phyloP scores from a whole-genome alignment of 176 grass and related monocot genomes.

The Avena atlantica region DNA sequence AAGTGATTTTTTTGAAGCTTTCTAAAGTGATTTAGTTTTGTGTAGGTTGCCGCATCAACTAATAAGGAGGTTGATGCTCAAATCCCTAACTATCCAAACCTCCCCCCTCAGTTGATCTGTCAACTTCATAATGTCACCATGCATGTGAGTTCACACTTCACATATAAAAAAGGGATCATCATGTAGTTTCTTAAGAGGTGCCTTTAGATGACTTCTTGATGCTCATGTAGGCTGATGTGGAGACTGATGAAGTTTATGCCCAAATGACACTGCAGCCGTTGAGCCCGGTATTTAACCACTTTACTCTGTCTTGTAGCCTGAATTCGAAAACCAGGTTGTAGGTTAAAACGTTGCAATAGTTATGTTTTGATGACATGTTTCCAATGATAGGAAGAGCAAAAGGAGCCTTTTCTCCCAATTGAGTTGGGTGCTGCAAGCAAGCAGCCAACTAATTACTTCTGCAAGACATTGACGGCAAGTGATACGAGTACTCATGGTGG shows the following conservation, averaged over 20 bases:
- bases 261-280: constrained; percentile 96
- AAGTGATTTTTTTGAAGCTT: background rate
- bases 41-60: constrained; percentile 90
- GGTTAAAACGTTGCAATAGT: background rate
- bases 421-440: constrained; percentile 82
- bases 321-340: background rate
- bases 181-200: constrained; percentile 38
- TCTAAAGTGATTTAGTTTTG: background rate
- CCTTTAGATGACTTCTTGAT: constrained; percentile 25
- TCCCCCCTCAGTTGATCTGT: constrained; percentile 92
- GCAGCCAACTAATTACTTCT: constrained; percentile 97
- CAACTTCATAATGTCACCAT: constrained; percentile 99
- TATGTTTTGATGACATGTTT: constrained; percentile 32
- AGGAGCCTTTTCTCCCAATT: constrained; percentile 85
- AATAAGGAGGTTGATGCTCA: constrained; percentile 95
- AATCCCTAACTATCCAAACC: constrained; percentile 93
- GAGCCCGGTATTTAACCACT: constrained; percentile 61
- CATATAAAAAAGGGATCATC: constrained; percentile 28
- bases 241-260: constrained; percentile 98
- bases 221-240: constrained; percentile 75
- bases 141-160: constrained; percentile 71
- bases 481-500: constrained; percentile 97
- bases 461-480: constrained; percentile 97
- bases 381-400: constrained; percentile 80
- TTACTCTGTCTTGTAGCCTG: constrained; percentile 20